These are phyloP conservation scores for Hibiscus trionum DNA, from an alignment of 345 rosid species.

Conservation along the genomic window DNA sequence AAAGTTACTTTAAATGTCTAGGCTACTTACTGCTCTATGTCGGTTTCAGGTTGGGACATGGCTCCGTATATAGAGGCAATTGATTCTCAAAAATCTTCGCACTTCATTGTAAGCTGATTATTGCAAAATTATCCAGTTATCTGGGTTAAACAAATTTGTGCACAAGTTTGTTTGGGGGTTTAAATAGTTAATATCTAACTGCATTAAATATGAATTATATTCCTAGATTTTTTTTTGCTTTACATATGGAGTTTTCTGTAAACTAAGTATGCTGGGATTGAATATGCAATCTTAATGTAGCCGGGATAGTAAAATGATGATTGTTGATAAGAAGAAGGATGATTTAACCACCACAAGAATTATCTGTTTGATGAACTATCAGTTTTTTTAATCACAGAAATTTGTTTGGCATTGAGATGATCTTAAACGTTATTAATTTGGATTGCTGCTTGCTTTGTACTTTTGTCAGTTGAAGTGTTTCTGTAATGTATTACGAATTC, in stretches of 20 bases:
- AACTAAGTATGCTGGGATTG: neutral
- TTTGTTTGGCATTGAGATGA: neutral
- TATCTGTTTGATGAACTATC: neutral
- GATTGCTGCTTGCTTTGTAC: conserved; percentile 8
- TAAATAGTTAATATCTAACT: neutral
- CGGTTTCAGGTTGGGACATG: conserved; percentile 84
- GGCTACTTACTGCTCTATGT: neutral
- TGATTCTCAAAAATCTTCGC: conserved; percentile 65
- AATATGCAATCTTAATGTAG: neutral
- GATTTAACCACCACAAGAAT: neutral
- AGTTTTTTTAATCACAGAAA: neutral
- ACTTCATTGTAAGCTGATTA: conserved; percentile 48
- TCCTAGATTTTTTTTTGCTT: neutral
- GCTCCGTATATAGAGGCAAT: conserved; percentile 93
- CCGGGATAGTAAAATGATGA: neutral
- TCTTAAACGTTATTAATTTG: neutral
- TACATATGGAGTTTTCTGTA: neutral
- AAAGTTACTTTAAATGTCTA: neutral
- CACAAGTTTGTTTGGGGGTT: neutral
- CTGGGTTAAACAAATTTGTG: neutral
- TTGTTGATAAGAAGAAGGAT: neutral
- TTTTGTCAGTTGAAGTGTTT: conserved; percentile 51
- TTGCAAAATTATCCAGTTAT: neutral
- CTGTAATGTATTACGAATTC: conserved; percentile 67
- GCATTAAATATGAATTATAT: neutral